Evolutionary conservation across 176 grass and related monocot species (phyloP).

Genomic region (Aegilops speltoides): DNA sequence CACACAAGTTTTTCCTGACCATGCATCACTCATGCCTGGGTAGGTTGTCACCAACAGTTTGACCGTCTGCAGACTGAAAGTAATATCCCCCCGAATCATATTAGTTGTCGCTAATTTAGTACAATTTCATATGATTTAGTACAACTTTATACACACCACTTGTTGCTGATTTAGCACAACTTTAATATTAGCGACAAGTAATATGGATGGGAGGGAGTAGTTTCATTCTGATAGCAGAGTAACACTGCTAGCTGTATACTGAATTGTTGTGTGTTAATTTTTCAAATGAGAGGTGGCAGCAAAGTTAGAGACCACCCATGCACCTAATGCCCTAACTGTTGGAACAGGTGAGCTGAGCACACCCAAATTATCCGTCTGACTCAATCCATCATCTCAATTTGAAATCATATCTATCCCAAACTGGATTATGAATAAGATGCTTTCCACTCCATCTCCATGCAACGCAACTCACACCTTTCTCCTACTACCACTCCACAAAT

Average conservation of each 20-base stretch:
- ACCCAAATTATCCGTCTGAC: not conserved
- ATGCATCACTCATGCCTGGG: not conserved
- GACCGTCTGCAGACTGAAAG: not conserved
- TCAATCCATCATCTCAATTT: not conserved
- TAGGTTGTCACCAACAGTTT: not conserved
- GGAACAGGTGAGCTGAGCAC: conserved; percentile 23
- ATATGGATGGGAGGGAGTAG: too few relatives aligned
- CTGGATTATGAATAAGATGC: conserved; percentile 4
- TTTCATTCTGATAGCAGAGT: not conserved
- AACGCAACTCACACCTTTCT: conserved; percentile 17
- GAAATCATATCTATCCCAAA: conserved; percentile 15
- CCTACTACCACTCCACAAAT: conserved; percentile 3
- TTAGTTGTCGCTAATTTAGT: too few relatives aligned
- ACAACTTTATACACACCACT: too few relatives aligned
- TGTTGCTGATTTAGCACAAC: too few relatives aligned
- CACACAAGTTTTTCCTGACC: not conserved
- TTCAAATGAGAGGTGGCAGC: too few relatives aligned
- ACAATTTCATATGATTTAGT: too few relatives aligned
- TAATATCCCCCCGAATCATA: not conserved
- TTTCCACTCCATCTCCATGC: conserved; percentile 41
- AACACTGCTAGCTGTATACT: not conserved
- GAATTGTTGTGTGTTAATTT: not conserved
- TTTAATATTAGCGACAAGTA: too few relatives aligned
- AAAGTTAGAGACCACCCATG: not conserved
- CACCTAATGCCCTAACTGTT: conserved; percentile 25